These are phyloP conservation scores for Ophiobolus disseminans DNA, from an alignment of 2,329 filamentous ascomycete genomes.

Conservation along the genomic window DNA sequence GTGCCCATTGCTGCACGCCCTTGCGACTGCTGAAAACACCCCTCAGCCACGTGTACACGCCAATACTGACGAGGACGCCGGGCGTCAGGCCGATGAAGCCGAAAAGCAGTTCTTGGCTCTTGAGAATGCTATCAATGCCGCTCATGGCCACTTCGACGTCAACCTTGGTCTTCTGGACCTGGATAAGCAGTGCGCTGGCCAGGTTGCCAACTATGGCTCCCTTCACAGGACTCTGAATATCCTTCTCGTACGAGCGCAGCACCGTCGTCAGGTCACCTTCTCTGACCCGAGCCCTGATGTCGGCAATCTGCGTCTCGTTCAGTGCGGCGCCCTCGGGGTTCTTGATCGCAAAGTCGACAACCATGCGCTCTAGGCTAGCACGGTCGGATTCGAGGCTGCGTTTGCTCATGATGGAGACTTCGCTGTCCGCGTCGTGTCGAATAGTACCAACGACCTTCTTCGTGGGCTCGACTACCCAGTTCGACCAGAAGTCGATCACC, in stretches of 20 bases:
- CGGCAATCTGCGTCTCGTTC: conserved; percentile 72
- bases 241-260: conserved; percentile 87
- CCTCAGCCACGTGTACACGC: conserved; percentile 74
- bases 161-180: conserved; percentile 98
- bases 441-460: conserved; percentile 89
- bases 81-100: conserved; percentile 95
- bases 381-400: conserved; percentile 89
- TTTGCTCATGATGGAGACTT: conserved; percentile 96
- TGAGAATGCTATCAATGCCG: conserved; percentile 91
- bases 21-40: conserved; percentile 73
- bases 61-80: conserved; percentile 84
- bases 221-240: conserved; percentile 79
- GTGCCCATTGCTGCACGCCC: conserved; percentile 69
- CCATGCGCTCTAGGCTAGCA: conserved; percentile 94
- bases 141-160: conserved; percentile 96
- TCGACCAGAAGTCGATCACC: conserved; percentile 87
- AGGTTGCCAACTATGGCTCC: conserved; percentile 87
- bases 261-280: conserved; percentile 95
- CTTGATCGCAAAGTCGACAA: conserved; percentile 91
- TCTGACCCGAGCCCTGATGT: conserved; percentile 79
- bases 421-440: conserved; percentile 87
- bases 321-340: conserved; percentile 72
- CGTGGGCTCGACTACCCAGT: conserved; percentile 90
- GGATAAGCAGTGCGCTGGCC: conserved; percentile 87
- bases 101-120: conserved; percentile 96